Evolutionary conservation across 208 protist species (phyloP), one percentile per base, ranked within the genome.

Genomic region (Acanthamoeba quina): DNA sequence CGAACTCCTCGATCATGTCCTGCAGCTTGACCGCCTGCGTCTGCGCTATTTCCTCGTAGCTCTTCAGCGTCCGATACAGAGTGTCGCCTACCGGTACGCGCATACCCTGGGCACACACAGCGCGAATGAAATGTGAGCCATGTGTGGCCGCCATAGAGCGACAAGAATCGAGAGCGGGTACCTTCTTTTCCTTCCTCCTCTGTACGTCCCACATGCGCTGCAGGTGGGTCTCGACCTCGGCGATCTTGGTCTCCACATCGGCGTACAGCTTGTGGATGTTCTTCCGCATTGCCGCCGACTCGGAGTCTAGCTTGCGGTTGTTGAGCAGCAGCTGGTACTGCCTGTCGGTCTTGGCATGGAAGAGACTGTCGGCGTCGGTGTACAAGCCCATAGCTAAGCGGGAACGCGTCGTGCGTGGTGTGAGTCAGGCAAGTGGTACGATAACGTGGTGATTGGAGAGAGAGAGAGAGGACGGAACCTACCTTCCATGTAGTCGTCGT

Each of bases 341-440:
- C 41, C 34, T 52, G 31, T 92, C 86, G 5, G 86, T 74, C 52
- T 74, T 66, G 10, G 86, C 52, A 19, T 31, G 26, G 24, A 92
- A 54, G 49, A 92, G 47, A 44, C 86, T 92, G 34, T 92, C 86
- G 41, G 86, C 86, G 5, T 92, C 86, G 24, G 86, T 92, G n/a
- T 56, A 92, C 5, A 74, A 58, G 17, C 62, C 86, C 86, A 92
- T 41, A n/a, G 86, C 86, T 92, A 47, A 47, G 41, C 41, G 41
- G 41, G 2, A 4, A 1, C 24, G 60, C 13, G 26, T 21, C 60
- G 60, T 26, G 15, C 24, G 24, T 0, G 24, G 5, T 11, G 82
- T 24, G 15, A 3, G 74, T 56, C 41, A 54, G 74, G 19, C 47
- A n/a, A 17, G 7, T 19, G n/a, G n/a, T 31, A 5, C 0, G 3